phyloP scores from a whole-genome alignment of 768 basidiomycete genomes.

The Amanita pallidorosea region DNA sequence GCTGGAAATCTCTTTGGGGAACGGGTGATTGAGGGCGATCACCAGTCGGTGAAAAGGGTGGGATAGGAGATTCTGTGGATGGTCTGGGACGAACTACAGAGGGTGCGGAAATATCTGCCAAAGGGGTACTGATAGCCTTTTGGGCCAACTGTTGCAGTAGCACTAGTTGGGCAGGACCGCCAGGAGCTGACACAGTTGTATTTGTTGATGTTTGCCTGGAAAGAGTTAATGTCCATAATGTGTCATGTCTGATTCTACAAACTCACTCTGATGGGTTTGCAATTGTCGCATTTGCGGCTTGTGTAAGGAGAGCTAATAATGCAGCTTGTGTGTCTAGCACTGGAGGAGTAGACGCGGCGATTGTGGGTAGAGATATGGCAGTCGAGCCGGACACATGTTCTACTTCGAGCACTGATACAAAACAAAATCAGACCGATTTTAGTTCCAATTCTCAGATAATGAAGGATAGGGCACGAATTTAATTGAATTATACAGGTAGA shows the following conservation, averaged over 20 bases:
- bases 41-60: constrained; percentile 21
- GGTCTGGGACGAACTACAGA: constrained; percentile 13
- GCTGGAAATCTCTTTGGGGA: constrained; percentile 33
- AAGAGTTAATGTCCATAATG: constrained; percentile 19
- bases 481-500: constrained; percentile 56
- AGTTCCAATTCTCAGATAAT: constrained; percentile 51
- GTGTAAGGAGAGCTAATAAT: constrained; percentile 57
- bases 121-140: constrained; percentile 28
- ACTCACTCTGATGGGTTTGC: constrained; percentile 12
- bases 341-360: constrained; percentile 18
- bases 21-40: constrained; percentile 25
- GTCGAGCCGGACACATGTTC: constrained; percentile 16
- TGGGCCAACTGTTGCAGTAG: constrained; percentile 71
- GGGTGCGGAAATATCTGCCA: constrained; percentile 20
- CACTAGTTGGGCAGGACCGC: constrained; percentile 42
- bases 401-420: constrained; percentile 51
- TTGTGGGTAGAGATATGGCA: constrained; percentile 27
- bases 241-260: constrained; percentile 28
- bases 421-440: constrained; percentile 47
- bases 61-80: constrained; percentile 7
- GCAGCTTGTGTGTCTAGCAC: constrained; percentile 47
- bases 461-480: constrained; percentile 29
- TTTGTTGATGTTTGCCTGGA: constrained; percentile 55
- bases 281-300: constrained; percentile 43
- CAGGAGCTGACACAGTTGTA: not conserved